These are phyloP conservation scores for Mycena polygramma DNA, from an alignment of 768 basidiomycete genomes.

Conservation along the genomic window DNA sequence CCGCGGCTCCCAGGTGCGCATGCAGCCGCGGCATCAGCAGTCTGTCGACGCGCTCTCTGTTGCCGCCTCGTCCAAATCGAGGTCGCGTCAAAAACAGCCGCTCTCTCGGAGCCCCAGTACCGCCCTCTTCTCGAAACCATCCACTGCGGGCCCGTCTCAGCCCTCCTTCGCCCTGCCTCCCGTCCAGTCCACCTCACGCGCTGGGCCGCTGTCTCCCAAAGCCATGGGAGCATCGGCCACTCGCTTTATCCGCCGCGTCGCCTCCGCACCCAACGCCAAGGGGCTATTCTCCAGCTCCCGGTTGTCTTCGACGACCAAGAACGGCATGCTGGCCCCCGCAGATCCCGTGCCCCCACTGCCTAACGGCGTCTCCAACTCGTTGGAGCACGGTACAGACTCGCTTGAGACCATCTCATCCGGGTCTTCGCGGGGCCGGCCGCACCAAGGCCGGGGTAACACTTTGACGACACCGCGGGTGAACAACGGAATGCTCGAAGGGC, in stretches of 20 bases:
- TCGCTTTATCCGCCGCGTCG: conserved; percentile 94
- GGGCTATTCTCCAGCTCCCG: conserved; percentile 81
- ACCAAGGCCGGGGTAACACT: conserved; percentile 55
- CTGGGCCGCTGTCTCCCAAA: conserved; percentile 74
- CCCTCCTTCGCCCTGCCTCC: conserved; percentile 57
- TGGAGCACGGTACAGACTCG: conserved; percentile 76
- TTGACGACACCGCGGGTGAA: conserved; percentile 57
- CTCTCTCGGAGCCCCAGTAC: conserved; percentile 41
- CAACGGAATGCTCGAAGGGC: conserved; percentile 61
- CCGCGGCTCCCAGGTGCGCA: conserved; percentile 15
- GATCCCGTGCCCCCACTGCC: conserved; percentile 71
- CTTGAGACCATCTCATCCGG: conserved; percentile 84
- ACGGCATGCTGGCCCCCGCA: conserved; percentile 82
- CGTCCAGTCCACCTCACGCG: conserved; percentile 59
- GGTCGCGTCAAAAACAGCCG: conserved; percentile 58
- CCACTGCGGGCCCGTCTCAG: conserved; percentile 63
- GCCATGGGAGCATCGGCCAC: conserved; percentile 81
- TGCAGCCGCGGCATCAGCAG: conserved; percentile 45
- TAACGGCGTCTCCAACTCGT: conserved; percentile 58
- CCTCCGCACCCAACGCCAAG: conserved; percentile 97
- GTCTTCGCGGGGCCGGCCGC: conserved; percentile 72
- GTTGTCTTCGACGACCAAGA: conserved; percentile 74
- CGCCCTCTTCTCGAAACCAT: conserved; percentile 43
- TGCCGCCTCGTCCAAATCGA: conserved; percentile 47
- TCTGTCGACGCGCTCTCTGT: conserved; percentile 57